These are phyloP conservation scores for Lodderomyces margitis DNA, from an alignment of 1,139 yeast species.

Conservation along the genomic window DNA sequence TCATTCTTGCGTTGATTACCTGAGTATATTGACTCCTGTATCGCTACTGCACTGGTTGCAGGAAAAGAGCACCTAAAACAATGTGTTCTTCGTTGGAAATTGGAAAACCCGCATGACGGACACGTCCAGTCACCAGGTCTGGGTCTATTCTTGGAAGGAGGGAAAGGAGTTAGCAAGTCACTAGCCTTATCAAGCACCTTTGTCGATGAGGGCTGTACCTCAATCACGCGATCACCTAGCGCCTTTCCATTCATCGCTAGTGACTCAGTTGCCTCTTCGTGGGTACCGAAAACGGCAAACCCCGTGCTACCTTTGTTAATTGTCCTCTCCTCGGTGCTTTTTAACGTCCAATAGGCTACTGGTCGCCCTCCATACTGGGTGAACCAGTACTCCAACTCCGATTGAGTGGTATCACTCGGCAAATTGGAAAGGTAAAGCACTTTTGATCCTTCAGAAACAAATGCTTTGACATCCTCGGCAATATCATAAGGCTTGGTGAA, in stretches of 20 bases:
- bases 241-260: slow-evolving; percentile 77
- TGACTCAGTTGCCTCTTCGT: slow-evolving; percentile 82
- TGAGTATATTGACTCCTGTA: slow-evolving; percentile 47
- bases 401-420: slow-evolving; percentile 84
- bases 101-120: slow-evolving; percentile 93
- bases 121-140: slow-evolving; percentile 98
- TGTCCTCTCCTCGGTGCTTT: slow-evolving; percentile 51
- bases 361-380: slow-evolving; percentile 85
- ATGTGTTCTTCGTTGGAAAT: slow-evolving; percentile 91
- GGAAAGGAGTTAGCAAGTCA: slow-evolving; percentile 79
- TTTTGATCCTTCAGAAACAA: slow-evolving; percentile 69
- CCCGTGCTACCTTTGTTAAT: slow-evolving; percentile 52
- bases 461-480: slow-evolving; percentile 65
- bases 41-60: slow-evolving; percentile 66
- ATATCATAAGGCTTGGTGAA: slow-evolving; percentile 74
- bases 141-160: slow-evolving; percentile 85
- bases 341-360: slow-evolving; percentile 84
- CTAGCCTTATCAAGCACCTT: slow-evolving; percentile 77
- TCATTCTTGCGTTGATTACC: too few species aligned
- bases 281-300: slow-evolving; percentile 80
- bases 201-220: slow-evolving; percentile 83
- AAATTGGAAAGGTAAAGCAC: slow-evolving; percentile 76
- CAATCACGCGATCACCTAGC: slow-evolving; percentile 70
- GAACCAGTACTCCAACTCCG: slow-evolving; percentile 90
- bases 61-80: slow-evolving; percentile 94